These are phyloP conservation scores for Moniliophthora roreri DNA, from an alignment of 1,284 basidiomycete species.

Conservation along the genomic window DNA sequence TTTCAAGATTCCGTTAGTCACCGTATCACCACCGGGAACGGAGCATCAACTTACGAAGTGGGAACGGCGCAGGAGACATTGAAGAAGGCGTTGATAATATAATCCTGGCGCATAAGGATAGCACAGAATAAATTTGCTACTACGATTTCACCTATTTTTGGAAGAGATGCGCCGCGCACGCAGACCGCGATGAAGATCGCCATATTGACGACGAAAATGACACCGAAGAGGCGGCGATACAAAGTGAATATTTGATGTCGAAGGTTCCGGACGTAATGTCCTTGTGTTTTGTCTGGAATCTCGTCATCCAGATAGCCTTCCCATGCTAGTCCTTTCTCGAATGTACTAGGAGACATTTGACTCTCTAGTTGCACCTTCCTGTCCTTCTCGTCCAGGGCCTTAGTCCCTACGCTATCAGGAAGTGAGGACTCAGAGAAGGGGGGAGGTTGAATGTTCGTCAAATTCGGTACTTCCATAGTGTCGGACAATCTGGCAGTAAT, in stretches of 20 bases:
- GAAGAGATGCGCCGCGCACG: slow-evolving; percentile 41
- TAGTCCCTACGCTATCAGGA: too few species aligned
- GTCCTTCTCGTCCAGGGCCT: not conserved
- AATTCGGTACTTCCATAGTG: not conserved
- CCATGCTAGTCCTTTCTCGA: slow-evolving; percentile 39
- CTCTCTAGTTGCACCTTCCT: not conserved
- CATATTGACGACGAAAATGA: slow-evolving; percentile 56
- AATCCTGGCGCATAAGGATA: slow-evolving; percentile 63
- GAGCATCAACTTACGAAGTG: slow-evolving; percentile 34
- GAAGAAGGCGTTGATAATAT: slow-evolving; percentile 59
- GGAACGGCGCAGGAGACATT: slow-evolving; percentile 50
- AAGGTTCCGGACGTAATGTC: slow-evolving; percentile 47
- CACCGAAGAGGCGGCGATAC: slow-evolving; percentile 56
- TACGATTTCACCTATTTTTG: slow-evolving; percentile 47
- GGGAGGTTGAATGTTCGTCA: not conserved
- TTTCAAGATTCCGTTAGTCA: slow-evolving; percentile 12
- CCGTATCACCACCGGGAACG: not conserved
- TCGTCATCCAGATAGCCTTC: slow-evolving; percentile 51
- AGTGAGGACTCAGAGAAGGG: too few species aligned
- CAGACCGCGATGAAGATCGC: slow-evolving; percentile 48
- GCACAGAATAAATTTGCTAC: slow-evolving; percentile 54
- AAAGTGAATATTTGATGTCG: slow-evolving; percentile 54
- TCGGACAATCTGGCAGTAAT: not conserved
- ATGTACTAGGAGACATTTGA: slow-evolving; percentile 9
- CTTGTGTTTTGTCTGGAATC: slow-evolving; percentile 50